These are phyloP conservation scores for Cordia subcordata DNA, from an alignment of 257 asterid species.

Conservation along the genomic window DNA sequence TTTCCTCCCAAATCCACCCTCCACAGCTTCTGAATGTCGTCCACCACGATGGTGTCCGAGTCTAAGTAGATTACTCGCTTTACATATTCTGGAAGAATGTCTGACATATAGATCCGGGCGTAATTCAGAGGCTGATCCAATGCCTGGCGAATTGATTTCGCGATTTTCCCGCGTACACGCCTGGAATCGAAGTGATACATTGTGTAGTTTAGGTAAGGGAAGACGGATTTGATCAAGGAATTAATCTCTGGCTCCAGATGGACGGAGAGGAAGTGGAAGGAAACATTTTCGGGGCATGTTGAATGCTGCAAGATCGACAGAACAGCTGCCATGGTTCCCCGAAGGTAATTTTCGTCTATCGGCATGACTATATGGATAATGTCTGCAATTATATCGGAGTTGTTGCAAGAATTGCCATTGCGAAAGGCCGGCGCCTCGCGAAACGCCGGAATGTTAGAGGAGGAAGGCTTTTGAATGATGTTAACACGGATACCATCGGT, in stretches of 20 bases:
- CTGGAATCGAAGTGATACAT: conserved; percentile 53
- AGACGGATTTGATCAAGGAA: conserved; percentile 57
- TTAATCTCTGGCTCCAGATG: conserved; percentile 41
- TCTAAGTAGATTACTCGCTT: conserved; percentile 65
- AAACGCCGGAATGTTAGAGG: conserved; percentile 32
- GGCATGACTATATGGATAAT: conserved; percentile 72
- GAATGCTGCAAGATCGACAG: conserved; percentile 72
- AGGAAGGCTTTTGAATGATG: conserved; percentile 21
- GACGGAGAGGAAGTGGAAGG: conserved; percentile 66
- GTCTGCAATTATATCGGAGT: conserved; percentile 7
- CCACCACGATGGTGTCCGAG: conserved; percentile 70
- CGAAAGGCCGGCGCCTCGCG: conserved; percentile 80
- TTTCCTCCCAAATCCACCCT: conserved; percentile 46
- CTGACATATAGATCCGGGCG: conserved; percentile 67
- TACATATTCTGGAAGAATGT: conserved; percentile 47
- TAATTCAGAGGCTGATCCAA: conserved; percentile 83
- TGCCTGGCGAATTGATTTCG: conserved; percentile 73
- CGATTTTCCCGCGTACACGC: conserved; percentile 57
- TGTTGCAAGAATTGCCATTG: conserved; percentile 49
- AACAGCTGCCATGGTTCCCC: conserved; percentile 81
- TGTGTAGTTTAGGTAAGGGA: conserved; percentile 65
- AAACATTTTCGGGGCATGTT: conserved; percentile 69
- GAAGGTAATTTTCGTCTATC: conserved; percentile 63
- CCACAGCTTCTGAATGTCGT: conserved; percentile 74
- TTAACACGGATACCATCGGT: conserved; percentile 46